Base-by-base conservation (phyloP, 1,284 basidiomycete genomes). In the Cutaneotrichosporon sp. region DNA sequence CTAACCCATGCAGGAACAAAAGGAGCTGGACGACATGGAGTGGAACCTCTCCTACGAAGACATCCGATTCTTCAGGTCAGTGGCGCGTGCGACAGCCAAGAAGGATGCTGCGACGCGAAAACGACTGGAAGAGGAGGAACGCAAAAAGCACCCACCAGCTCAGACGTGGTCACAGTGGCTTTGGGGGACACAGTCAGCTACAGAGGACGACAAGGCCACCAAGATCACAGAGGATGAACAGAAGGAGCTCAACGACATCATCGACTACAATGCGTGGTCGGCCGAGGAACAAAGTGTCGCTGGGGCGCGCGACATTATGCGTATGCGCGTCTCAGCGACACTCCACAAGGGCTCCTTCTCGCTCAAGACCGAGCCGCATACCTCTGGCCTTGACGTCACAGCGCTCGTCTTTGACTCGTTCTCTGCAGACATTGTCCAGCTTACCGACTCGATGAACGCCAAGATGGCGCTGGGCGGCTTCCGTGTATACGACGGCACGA, bases 21-120 rank as follows among this genome's bases (percentile, higher is more conserved):
- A 77, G 46, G 77, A 77, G 5, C 76, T 97, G 22, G 80, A 83
- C 44, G 78, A 77, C 1, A 77, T 98, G 48, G 97, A 99, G 71
- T 77, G 74, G 62, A 90, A 89, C 69, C 79, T 98, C 12, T 81
- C 84, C 1, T 98, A 97, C 68, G 90, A 97, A 70, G 96, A 98
- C 66, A 88, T 99, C 49, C 86, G 96, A 12, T 97, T 97, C 76
- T 99, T 97, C 77, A 84, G 96, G 21, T 97, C 93, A 4, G 90
- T 99, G 56, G 91, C 92, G 1, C 84, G 91, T 8, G 91, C 89
- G 8, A 85, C 86, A 61, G 78, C 97, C 15, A 85, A 86, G 62
- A 92, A 96, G 68, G 91, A 98, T 65, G 79, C 83, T 33, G 86
- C 83, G 1, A 77, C 85, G 22, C 81, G 83, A 43, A 82, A 83